phyloP scores from a whole-genome alignment of 352 stramenopile genomes.

The Phytophthora colocasiae region DNA sequence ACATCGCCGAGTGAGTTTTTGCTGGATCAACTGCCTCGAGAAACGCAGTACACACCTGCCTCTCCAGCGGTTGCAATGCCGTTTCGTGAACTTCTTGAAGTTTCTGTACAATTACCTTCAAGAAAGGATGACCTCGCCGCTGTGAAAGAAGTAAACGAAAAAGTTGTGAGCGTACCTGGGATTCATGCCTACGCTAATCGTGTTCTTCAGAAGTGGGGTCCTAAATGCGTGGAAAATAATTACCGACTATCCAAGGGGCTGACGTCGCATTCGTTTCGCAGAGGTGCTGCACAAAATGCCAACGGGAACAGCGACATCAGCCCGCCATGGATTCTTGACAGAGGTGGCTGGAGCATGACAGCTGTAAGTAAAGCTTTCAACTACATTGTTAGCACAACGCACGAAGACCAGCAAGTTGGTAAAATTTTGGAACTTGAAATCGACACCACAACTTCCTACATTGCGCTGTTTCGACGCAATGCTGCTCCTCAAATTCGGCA shows the following conservation, averaged over 20 bases:
- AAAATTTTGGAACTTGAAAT: not conserved
- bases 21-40: no score
- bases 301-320: slow-evolving; percentile 7
- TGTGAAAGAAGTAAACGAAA: no score
- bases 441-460: not conserved
- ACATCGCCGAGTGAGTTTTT: not conserved
- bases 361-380: slow-evolving; percentile 15
- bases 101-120: no score
- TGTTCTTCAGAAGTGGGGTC: not conserved
- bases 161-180: not conserved
- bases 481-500: no score
- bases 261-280: slow-evolving; percentile 13
- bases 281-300: slow-evolving; percentile 9
- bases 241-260: not conserved
- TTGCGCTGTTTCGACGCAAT: not conserved
- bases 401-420: slow-evolving; percentile 9
- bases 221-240: not conserved
- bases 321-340: slow-evolving; percentile 13
- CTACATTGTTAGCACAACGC: slow-evolving; percentile 17
- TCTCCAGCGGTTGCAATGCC: no score
- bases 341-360: slow-evolving; percentile 6
- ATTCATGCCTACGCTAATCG: slow-evolving; percentile 14
- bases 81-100: no score
- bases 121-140: no score
- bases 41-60: no score